Evolutionary conservation across 73 alveolate species (phyloP), one percentile per base, ranked within the genome.

Genomic region (Tetrahymena elliotti): DNA sequence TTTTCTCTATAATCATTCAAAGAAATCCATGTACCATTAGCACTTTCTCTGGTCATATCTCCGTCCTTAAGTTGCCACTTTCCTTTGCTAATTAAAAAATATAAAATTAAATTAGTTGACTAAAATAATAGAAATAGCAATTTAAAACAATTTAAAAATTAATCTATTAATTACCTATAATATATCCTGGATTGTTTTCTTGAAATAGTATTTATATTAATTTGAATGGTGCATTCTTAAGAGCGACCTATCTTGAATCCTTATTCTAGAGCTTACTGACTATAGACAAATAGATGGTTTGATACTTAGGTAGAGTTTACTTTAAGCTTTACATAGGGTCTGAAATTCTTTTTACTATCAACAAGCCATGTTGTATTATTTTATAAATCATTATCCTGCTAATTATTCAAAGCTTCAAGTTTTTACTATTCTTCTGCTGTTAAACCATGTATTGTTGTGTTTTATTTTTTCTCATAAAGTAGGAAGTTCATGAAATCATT

Each of bases 1-100:
- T 35, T 20, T 92, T 94, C 83, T 94, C 83, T 54, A 38, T 39
- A 33, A 15, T 84, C 93, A 47, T 41, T 52, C 52, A 84, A 94
- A 38, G 95, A 94, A 24, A 94, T 47, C 96, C 95, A 88, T 33
- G 96, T 94, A 11, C 96, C 96, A 84, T 94, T 94, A 35, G 95
- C 94, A 88, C 95, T 84, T 35, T 88, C 95, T 52, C 68, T 88
- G 5, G 84, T 94, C 47, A 52, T 84, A 20, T 94, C 38, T 40
- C 96, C 96, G 41, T 94, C 96, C 68, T 68, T 47, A 22, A 94
- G 41, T 20, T 33, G 31, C 96, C 96, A 94, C 35, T 53, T 38
- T 41, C 88, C 88, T 31, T 68, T 68, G 33, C 88, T 68, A 18
- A 4, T 18, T 68, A 68, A 31, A 68, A 68, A 68, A 8, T 16